A percentile compares a stretch with the other conserved stretches of the same genome.
Evolutionary conservation across 345 rosid species (phyloP).

Genomic region (Physaria fendleri): DNA sequence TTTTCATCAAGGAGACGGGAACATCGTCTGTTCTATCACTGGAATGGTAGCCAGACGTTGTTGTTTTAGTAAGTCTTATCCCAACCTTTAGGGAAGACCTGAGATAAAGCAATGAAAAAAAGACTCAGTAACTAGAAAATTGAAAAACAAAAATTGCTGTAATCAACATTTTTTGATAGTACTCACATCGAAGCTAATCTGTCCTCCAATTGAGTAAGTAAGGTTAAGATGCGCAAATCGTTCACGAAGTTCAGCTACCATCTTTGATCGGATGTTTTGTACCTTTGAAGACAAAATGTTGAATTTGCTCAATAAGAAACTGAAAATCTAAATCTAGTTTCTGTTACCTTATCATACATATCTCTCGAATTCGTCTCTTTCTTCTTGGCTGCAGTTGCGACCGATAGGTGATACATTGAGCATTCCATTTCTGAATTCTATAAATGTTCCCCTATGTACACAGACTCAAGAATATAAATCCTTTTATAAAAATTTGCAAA

Average conservation of each 20-base stretch:
- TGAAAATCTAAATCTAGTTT: background rate
- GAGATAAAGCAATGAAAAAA: conserved; percentile 2
- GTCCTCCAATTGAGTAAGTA: conserved; percentile 95
- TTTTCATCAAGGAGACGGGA: too few species aligned
- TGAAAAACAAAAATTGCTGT: background rate
- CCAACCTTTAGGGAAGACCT: conserved; percentile 98
- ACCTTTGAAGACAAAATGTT: conserved; percentile 46
- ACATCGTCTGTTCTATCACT: too few species aligned
- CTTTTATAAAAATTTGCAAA: background rate
- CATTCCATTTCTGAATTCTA: conserved; percentile 97
- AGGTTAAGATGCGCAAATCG: conserved; percentile 86
- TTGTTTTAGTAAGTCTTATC: conserved; percentile 98
- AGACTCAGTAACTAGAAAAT: background rate
- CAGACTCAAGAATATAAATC: conserved; percentile 2
- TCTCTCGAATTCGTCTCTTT: conserved; percentile 92
- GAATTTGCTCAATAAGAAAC: conserved; percentile 5
- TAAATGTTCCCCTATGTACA: conserved; percentile 77
- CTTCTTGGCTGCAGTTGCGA: conserved; percentile 98
- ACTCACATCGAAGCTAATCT: conserved; percentile 96
- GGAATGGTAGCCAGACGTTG: too few species aligned
- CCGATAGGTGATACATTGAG: conserved; percentile 96
- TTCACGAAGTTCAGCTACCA: conserved; percentile 79
- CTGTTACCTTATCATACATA: conserved; percentile 86
- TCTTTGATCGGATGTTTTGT: conserved; percentile 72
- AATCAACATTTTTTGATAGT: background rate